These are phyloP conservation scores for Chytriomyces confervae DNA, from an alignment of 192 early-diverging fungal species.

Conservation along the genomic window DNA sequence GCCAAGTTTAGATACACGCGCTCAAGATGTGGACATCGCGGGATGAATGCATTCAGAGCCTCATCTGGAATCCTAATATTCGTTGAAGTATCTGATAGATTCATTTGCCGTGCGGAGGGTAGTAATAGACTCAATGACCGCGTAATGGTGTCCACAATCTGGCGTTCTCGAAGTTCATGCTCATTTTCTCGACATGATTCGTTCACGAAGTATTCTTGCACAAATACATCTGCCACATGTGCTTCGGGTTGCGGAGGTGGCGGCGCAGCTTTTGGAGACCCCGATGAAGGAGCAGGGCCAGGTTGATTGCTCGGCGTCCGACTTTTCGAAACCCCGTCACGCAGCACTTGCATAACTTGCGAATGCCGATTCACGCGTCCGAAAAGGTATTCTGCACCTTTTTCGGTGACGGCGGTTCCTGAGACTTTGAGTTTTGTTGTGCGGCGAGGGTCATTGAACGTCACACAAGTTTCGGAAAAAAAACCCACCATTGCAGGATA, in stretches of 20 bases:
- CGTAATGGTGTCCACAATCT: constrained; percentile 19
- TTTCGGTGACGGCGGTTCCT: constrained; percentile 31
- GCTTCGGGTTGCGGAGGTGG: constrained; percentile 17
- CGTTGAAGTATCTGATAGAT: neutral
- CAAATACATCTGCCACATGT: neutral
- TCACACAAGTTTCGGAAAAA: too few species aligned
- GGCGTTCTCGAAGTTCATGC: neutral
- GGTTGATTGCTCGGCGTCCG: neutral
- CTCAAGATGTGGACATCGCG: constrained; percentile 26
- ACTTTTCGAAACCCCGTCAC: constrained; percentile 1
- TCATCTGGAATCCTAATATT: neutral
- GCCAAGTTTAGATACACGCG: constrained; percentile 3
- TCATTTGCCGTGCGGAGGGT: neutral
- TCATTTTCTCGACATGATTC: neutral
- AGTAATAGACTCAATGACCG: neutral
- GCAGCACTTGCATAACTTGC: neutral
- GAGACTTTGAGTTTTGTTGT: constrained; percentile 11
- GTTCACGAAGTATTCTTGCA: neutral
- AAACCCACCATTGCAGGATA: neutral
- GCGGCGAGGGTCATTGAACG: too few species aligned
- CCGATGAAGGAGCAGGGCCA: too few species aligned
- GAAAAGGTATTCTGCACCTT: constrained; percentile 27
- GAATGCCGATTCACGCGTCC: constrained; percentile 8
- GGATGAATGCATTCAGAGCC: neutral
- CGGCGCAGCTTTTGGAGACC: neutral